These are phyloP conservation scores for Lentinula sp. DNA, from an alignment of 768 basidiomycete genomes.

Conservation along the genomic window DNA sequence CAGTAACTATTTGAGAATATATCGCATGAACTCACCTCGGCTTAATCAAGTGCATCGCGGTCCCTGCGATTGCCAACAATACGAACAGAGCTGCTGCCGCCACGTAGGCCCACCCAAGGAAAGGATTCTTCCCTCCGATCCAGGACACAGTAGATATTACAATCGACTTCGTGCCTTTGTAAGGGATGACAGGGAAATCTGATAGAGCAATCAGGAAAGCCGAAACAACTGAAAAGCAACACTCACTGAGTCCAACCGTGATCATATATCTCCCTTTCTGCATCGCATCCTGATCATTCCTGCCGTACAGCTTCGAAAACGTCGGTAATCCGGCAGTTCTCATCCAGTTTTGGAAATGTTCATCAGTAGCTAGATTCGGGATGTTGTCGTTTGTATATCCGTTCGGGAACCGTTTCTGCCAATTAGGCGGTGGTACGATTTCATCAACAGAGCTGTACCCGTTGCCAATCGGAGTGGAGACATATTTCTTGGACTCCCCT, in stretches of 20 bases:
- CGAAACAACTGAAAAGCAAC: constrained; percentile 3
- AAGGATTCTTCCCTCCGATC: constrained; percentile 98
- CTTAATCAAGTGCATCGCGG: constrained; percentile 87
- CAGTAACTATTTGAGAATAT: constrained; percentile 6
- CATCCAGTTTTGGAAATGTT: constrained; percentile 99
- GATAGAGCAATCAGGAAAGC: constrained; percentile 9
- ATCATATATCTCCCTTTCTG: constrained; percentile 70
- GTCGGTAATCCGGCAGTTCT: constrained; percentile 94
- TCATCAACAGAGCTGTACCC: constrained; percentile 52
- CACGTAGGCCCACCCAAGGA: constrained; percentile 98
- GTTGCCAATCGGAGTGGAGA: constrained; percentile 36
- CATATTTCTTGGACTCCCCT: constrained; percentile 90
- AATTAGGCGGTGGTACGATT: constrained; percentile 92
- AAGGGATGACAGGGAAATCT: constrained; percentile 92
- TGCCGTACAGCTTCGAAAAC: constrained; percentile 90
- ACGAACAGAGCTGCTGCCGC: constrained; percentile 85
- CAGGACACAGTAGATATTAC: constrained; percentile 97
- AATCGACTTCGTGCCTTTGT: constrained; percentile 92
- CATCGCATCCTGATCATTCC: constrained; percentile 79
- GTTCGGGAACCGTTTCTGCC: constrained; percentile 67
- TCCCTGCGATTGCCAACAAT: constrained; percentile 79
- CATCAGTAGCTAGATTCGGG: constrained; percentile 63
- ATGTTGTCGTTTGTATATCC: constrained; percentile 68
- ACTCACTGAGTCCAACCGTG: constrained; percentile 75
- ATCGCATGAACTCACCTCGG: constrained; percentile 52